Conservation (phyloP, 2,329 filamentous ascomycete species). For the Chaetomiaceae sp. region DNA sequence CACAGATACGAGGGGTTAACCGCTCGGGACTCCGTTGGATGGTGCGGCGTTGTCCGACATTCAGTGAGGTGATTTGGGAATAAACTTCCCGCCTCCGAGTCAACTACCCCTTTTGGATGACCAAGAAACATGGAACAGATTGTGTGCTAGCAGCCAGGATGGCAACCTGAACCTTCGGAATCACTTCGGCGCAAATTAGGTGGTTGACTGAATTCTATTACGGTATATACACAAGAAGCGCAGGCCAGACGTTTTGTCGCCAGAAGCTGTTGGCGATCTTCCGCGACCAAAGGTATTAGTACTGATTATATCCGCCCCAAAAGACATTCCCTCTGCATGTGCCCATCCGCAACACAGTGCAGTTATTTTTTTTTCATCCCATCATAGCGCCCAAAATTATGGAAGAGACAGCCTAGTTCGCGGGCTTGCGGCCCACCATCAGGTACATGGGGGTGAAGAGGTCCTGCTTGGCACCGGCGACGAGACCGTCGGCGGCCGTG, state of each 20-base stretch:
- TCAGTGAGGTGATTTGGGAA: no score
- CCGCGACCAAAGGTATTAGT: conserved; percentile 12
- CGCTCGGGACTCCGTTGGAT: no score
- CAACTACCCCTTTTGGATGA: no score
- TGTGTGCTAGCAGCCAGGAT: no score
- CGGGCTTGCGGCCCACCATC: conserved; percentile 87
- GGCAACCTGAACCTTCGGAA: no score
- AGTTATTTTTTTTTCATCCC: conserved; percentile 15
- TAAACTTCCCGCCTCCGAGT: no score
- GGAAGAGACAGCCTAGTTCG: conserved; percentile 29
- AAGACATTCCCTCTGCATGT: conserved; percentile 7
- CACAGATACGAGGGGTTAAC: no score
- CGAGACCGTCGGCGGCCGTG: conserved; percentile 74
- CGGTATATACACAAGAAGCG: conserved; percentile 10
- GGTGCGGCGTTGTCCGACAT: no score
- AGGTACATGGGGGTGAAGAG: conserved; percentile 99
- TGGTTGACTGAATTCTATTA: conserved; percentile 3
- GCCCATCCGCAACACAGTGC: conserved; percentile 16
- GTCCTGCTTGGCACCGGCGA: conserved; percentile 79
- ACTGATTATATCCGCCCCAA: conserved; percentile 7
- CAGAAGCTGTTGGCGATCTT: neutral
- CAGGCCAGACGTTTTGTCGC: neutral
- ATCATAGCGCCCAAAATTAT: conserved; percentile 13
- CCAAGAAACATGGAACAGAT: no score
- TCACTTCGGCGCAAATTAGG: neutral